Evolutionary conservation across 2,329 filamentous ascomycete genomes (phyloP).

Genomic region (Lasiodiplodia sp.): DNA sequence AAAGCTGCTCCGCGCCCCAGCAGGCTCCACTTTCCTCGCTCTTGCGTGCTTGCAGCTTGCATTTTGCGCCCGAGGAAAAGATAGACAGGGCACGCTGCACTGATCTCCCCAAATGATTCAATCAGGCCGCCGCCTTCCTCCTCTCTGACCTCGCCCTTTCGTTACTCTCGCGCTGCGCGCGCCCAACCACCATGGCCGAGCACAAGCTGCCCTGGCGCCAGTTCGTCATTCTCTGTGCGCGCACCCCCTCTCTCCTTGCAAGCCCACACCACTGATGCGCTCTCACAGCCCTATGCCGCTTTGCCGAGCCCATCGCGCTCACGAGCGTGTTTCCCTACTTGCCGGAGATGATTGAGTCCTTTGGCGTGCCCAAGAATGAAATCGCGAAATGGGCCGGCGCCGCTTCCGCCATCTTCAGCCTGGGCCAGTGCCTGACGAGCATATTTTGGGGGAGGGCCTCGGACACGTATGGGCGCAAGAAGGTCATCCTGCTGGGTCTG

Average conservation of each 20-base stretch:
- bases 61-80: slow-evolving; percentile 7
- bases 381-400: slow-evolving; percentile 77
- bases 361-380: slow-evolving; percentile 48
- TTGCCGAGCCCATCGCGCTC: slow-evolving; percentile 90
- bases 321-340: slow-evolving; percentile 95
- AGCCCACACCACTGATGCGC: neutral
- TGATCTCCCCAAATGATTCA: slow-evolving; percentile 22
- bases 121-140: neutral
- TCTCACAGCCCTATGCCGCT: slow-evolving; percentile 81
- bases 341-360: slow-evolving; percentile 62
- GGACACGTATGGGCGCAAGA: slow-evolving; percentile 84
- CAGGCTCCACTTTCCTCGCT: slow-evolving; percentile 13
- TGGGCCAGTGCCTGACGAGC: slow-evolving; percentile 76
- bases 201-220: slow-evolving; percentile 49
- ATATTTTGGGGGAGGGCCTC: slow-evolving; percentile 89
- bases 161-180: neutral
- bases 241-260: neutral
- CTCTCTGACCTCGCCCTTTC: neutral
- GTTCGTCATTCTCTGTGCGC: slow-evolving; percentile 48
- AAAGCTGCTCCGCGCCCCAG: slow-evolving; percentile 7
- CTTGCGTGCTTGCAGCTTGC: slow-evolving; percentile 25
- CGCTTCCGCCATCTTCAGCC: slow-evolving; percentile 83
- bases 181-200: slow-evolving; percentile 41
- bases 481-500: slow-evolving; percentile 78
- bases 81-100: slow-evolving; percentile 16